Evolutionary conservation across 2,329 filamentous ascomycete species (phyloP), one percentile per base, ranked within the genome.

Genomic region (Apiospora koreana): DNA sequence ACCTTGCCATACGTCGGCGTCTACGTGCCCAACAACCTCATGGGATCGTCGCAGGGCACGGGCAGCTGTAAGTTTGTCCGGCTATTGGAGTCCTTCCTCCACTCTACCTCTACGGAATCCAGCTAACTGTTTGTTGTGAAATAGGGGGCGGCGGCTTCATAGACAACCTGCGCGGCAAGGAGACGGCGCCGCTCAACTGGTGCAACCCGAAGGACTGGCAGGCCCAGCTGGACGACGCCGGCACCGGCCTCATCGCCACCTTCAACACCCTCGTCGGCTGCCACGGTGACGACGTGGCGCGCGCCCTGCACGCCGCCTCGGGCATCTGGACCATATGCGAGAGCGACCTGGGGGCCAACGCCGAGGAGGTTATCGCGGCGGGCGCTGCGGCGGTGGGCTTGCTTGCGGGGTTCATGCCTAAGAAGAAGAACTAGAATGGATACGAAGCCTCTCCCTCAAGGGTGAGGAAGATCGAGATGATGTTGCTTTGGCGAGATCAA

Each of bases 271-370:
- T 38, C 28, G 28, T 64, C 54, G 54, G 54, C 54, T 64, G 54
- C 54, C 28, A 64, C 28, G 54, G 28, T 14, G 54, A 64, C 54
- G 54, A 64, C 28, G 54, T 64, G 28, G 54, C 54, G 16, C 54
- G 54, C 28, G 54, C 54, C 50, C 54, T 64, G 28, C 54, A 64
- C 54, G 54, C 54, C 28, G 54, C 54, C 54, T 64, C 54, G 54
- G 54, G 54, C 54, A 16, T 64, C 28, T 64, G 54, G 54, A 38
- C 54, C 54, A 64, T 64, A 28, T 64, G 54, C 54, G 16, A 2
- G 3, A 64, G 90, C 78, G 92, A 94, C 81, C 83, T 94, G 12
- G 87, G 93, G 69, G 91, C 88, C 35, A 79, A 81, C 12, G 54
- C 54, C 2, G 54, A 64, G 12, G 28, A 31, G 16, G 28, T 64